phyloP scores from a whole-genome alignment of 106 monocot genomes.

The Alisma plantagoaquatica region DNA sequence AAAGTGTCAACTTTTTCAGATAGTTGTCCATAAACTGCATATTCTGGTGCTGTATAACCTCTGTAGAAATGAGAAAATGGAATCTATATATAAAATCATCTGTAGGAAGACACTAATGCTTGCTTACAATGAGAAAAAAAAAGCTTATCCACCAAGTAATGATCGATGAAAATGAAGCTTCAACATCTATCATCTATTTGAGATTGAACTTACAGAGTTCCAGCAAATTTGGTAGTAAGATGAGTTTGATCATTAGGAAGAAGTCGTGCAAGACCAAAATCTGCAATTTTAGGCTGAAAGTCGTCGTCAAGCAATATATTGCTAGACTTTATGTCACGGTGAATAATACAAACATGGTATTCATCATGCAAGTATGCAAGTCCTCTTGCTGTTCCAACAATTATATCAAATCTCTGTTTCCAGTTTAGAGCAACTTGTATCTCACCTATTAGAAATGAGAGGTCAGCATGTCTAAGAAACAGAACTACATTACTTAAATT shows the following conservation, averaged over 20 bases:
- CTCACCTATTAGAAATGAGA: conserved; percentile 31
- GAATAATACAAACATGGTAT: conserved; percentile 59
- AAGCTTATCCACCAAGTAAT: too few species aligned
- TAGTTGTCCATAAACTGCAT: conserved; percentile 56
- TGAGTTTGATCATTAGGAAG: conserved; percentile 54
- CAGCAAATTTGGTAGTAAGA: conserved; percentile 64
- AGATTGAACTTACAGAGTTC: conserved; percentile 69
- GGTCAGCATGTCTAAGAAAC: too few species aligned
- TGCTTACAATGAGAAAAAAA: not conserved
- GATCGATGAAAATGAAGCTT: too few species aligned
- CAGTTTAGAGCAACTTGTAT: conserved; percentile 37
- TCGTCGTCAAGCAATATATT: too few species aligned
- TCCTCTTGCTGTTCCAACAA: conserved; percentile 65
- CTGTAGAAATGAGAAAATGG: conserved; percentile 19
- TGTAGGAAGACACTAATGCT: too few species aligned
- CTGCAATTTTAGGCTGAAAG: too few species aligned
- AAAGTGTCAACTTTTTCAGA: conserved; percentile 64
- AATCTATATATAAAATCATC: too few species aligned
- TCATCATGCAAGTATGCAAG: conserved; percentile 63
- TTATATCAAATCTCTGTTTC: conserved; percentile 63
- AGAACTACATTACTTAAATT: too few species aligned
- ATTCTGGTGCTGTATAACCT: conserved; percentile 71
- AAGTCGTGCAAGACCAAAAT: conserved; percentile 65
- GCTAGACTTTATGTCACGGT: conserved; percentile 78
- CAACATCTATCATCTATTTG: too few species aligned